Conservation (phyloP, 176 grass and related monocot species). For the Stipa capillata region DNA sequence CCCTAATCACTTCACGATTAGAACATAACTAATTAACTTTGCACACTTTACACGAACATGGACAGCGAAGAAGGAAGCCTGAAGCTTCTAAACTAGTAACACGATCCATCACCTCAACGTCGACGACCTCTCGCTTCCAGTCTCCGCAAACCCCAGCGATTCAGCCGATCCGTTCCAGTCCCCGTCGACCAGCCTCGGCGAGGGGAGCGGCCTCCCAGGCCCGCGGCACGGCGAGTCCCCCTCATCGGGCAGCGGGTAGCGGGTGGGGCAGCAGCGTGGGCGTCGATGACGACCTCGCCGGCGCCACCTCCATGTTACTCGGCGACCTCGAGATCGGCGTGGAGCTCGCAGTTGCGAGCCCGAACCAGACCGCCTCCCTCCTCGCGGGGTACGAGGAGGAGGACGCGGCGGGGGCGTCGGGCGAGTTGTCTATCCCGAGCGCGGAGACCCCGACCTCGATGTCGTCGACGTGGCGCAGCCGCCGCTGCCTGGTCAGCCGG, state of each 20-base stretch:
- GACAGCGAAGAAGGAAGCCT: background rate
- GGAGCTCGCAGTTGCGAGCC: slow-evolving; percentile 3
- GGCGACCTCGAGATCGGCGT: slow-evolving; percentile 37
- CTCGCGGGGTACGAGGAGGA: background rate
- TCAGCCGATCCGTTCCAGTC: slow-evolving; percentile 5
- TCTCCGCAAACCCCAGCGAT: background rate
- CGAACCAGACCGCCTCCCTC: background rate
- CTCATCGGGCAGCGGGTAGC: slow-evolving; percentile 36
- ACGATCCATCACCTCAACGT: slow-evolving; percentile 30
- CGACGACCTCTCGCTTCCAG: slow-evolving; percentile 12
- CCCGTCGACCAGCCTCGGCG: slow-evolving; percentile 21
- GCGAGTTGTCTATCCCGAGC: slow-evolving; percentile 6
- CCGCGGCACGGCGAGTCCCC: slow-evolving; percentile 1
- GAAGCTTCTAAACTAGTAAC: background rate
- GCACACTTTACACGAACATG: background rate
- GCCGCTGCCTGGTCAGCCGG: slow-evolving; percentile 37
- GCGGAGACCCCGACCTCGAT: slow-evolving; percentile 31
- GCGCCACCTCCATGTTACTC: slow-evolving; percentile 23
- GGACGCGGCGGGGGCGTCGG: background rate
- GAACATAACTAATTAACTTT: background rate
- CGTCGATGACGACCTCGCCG: slow-evolving; percentile 36
- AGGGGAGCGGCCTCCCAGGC: slow-evolving; percentile 23
- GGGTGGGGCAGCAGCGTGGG: slow-evolving; percentile 28
- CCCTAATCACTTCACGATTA: background rate
- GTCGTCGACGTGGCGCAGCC: slow-evolving; percentile 40